Evolutionary conservation across 2,329 filamentous ascomycete species (phyloP).

Genomic region (Aspergillus sp.): DNA sequence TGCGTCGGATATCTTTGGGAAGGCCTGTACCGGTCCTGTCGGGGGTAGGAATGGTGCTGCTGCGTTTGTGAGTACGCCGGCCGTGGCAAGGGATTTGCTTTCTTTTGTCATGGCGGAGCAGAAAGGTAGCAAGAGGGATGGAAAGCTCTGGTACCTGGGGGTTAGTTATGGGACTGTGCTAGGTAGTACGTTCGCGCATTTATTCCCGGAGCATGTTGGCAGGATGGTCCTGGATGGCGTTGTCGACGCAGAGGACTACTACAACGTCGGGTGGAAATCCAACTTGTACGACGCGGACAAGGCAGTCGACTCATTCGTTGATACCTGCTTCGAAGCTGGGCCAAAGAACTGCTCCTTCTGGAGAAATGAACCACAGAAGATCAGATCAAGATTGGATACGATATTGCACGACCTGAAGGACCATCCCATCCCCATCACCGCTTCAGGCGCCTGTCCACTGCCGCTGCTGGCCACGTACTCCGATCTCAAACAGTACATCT

Average conservation of each 20-base stretch:
- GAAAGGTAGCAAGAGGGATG: slow-evolving; percentile 8
- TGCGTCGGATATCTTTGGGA: slow-evolving; percentile 13
- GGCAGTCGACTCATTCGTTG: slow-evolving; percentile 37
- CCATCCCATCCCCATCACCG: not conserved
- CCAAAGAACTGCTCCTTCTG: not conserved
- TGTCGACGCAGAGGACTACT: slow-evolving; percentile 20
- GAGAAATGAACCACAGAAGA: not conserved
- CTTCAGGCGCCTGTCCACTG: not conserved
- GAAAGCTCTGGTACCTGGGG: slow-evolving; percentile 26
- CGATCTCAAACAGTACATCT: not conserved
- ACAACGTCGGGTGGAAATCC: slow-evolving; percentile 13
- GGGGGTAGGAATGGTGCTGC: slow-evolving; percentile 21
- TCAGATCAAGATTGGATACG: not conserved
- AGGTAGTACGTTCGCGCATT: slow-evolving; percentile 40
- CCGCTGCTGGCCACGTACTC: not conserved
- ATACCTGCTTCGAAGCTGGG: not conserved
- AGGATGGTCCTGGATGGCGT: slow-evolving; percentile 22
- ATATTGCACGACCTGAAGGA: not conserved
- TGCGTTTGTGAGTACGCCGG: slow-evolving; percentile 30
- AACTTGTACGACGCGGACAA: slow-evolving; percentile 27
- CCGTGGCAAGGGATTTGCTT: slow-evolving; percentile 32
- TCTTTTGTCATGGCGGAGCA: slow-evolving; percentile 27
- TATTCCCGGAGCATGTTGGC: slow-evolving; percentile 34
- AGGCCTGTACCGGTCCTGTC: slow-evolving; percentile 12
- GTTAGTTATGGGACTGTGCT: slow-evolving; percentile 41